Conservation (phyloP, 225 moss, liverwort and hornwort species). For the Pseudoscleropodium purum region DNA sequence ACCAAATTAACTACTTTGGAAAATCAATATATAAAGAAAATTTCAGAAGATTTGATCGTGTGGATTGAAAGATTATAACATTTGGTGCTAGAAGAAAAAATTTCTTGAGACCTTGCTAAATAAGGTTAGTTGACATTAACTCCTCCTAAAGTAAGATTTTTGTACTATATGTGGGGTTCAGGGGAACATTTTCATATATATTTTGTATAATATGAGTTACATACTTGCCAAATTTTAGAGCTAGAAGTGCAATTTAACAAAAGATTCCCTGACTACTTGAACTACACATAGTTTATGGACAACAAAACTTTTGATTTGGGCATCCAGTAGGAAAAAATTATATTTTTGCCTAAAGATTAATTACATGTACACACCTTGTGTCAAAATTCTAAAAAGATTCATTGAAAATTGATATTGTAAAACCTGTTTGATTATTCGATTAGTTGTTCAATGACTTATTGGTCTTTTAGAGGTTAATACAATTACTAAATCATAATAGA, state of each 20-base stretch:
- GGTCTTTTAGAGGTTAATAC: not conserved
- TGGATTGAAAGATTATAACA: not conserved
- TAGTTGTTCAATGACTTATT: accelerated
- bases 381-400: not conserved
- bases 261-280: not conserved
- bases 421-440: not conserved
- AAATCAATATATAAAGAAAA: not conserved
- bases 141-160: not conserved
- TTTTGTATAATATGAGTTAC: accelerated
- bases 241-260: not conserved
- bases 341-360: accelerated
- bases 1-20: no score
- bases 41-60: accelerated
- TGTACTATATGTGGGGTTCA: no score
- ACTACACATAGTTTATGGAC: accelerated
- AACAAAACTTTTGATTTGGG: not conserved
- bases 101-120: accelerated
- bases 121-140: accelerated
- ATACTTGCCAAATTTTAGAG: no score
- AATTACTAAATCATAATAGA: not conserved
- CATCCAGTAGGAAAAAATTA: not conserved
- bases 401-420: not conserved
- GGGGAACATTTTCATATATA: not conserved
- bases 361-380: not conserved
- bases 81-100: not conserved